Base-by-base conservation (phyloP, 164 flowering plant genomes). In the Nelumbo lutea region DNA sequence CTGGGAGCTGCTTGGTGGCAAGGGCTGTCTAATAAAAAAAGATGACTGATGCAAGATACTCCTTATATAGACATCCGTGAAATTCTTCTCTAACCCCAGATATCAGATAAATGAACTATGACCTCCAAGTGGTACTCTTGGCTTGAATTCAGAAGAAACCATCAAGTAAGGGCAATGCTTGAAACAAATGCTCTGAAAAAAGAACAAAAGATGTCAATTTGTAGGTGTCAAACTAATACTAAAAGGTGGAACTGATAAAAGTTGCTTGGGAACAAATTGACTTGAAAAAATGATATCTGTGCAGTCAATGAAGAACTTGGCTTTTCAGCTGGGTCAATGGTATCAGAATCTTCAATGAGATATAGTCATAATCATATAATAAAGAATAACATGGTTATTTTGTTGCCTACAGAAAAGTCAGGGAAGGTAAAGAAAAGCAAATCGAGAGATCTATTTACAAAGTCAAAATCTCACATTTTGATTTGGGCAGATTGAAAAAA, bases 81-180 rank as follows among this genome's bases (percentile, higher is more conserved):
- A 47, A 27, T 5, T 48, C 43, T 50, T 38, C 53, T 52, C 10
- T 5, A 42, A 1, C 47, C 56, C 9, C 44, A 39, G 39, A 40
- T 58, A 8, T 51, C 84, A 90, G 6, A 83, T 48, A 71, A 84
- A 94, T 53, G 91, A 86, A 70, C 79, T 84, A 70, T 81, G 83
- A 39, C 97, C 98, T 55, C 93, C 91, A 66, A 91, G 86, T 40
- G 98, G 97, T 64, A 87, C 86, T 76, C 85, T 85, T 50, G 96
- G 97, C 81, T 80, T 84, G 80, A 87, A 91, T 70, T 50, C 75
- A 60, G 86, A 87, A 70, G 82, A 71, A 42, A 70, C 88, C 73
- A 66, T 62, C 68, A 91, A 53, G 80, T 77, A 78, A 55, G 94
- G 96, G 79, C 96, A 94, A 66, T 75, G 79, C 15, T 72, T 76